Percentiles rank a stretch among this genome's conserved stretches.
Evolutionary conservation across 2,329 filamentous ascomycete species (phyloP).

Genomic region (Phaeosphaeriaceae sp.): DNA sequence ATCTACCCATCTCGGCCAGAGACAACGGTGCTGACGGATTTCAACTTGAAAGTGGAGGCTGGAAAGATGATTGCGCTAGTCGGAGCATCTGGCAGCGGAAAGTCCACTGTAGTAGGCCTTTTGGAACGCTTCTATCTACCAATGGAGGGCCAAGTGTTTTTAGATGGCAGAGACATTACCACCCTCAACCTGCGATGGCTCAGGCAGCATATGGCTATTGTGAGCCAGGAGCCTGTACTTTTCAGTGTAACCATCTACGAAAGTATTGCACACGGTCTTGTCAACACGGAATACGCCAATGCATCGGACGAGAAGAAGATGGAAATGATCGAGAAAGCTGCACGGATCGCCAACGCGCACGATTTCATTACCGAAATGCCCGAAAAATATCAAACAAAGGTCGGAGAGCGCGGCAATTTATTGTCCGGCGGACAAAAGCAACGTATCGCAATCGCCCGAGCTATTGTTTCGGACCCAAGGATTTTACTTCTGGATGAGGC

Average conservation of each 20-base stretch:
- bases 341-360: conserved; percentile 91
- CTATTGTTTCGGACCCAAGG: conserved; percentile 89
- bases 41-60: conserved; percentile 79
- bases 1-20: conserved; percentile 95
- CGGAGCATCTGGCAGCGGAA: conserved; percentile 91
- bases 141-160: conserved; percentile 75
- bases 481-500: conserved; percentile 94
- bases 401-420: conserved; percentile 93
- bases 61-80: conserved; percentile 94
- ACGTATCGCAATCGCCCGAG: conserved; percentile 91
- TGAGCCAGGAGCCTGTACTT: conserved; percentile 90
- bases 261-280: conserved; percentile 89
- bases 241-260: conserved; percentile 89
- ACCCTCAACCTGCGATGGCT: conserved; percentile 88
- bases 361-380: conserved; percentile 85
- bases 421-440: conserved; percentile 96
- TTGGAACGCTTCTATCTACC: conserved; percentile 95
- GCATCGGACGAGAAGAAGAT: conserved; percentile 69
- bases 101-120: conserved; percentile 91
- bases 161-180: conserved; percentile 84
- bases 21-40: conserved; percentile 84
- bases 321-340: conserved; percentile 77
- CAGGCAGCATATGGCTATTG: conserved; percentile 87
- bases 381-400: conserved; percentile 89
- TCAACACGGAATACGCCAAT: conserved; percentile 79